phyloP scores from a whole-genome alignment of 1,284 basidiomycete species.

The Malassezia furfur region DNA sequence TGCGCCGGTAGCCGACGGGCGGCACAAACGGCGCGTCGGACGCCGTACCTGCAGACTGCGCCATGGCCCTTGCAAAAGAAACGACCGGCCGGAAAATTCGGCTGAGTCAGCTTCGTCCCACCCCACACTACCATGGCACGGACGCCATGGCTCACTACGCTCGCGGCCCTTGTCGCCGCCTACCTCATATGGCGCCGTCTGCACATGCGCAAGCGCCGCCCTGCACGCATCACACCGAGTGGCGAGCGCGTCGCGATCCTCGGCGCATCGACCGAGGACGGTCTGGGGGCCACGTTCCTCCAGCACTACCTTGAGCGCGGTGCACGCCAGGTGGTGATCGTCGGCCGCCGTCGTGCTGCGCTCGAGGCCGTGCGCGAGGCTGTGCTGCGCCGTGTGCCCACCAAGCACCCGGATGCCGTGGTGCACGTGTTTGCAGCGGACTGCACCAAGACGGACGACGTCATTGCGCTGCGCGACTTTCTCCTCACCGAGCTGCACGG shows the following conservation, averaged over 20 bases:
- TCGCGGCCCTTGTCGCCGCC: slow-evolving; percentile 17
- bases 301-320: slow-evolving; percentile 64
- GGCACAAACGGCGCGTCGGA: background rate
- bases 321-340: slow-evolving; percentile 62
- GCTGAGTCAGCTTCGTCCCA: background rate
- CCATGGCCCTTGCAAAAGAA: background rate
- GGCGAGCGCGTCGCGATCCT: slow-evolving; percentile 66
- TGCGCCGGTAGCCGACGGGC: slow-evolving; percentile 5
- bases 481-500: slow-evolving; percentile 61
- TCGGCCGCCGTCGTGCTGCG: slow-evolving; percentile 60
- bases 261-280: slow-evolving; percentile 61
- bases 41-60: background rate
- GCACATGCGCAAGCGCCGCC: slow-evolving; percentile 6
- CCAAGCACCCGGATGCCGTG: slow-evolving; percentile 7
- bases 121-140: background rate
- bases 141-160: slow-evolving; percentile 9
- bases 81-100: background rate
- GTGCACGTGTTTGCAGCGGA: slow-evolving; percentile 55
- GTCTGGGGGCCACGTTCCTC: slow-evolving; percentile 69
- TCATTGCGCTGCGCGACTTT: slow-evolving; percentile 57
- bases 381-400: slow-evolving; percentile 27
- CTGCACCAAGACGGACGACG: slow-evolving; percentile 60
- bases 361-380: slow-evolving; percentile 55
- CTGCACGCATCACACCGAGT: no score
- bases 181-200: slow-evolving; percentile 17